phyloP scores from a whole-genome alignment of 495 filamentous ascomycete genomes.

The Sordaria brevicollis region DNA sequence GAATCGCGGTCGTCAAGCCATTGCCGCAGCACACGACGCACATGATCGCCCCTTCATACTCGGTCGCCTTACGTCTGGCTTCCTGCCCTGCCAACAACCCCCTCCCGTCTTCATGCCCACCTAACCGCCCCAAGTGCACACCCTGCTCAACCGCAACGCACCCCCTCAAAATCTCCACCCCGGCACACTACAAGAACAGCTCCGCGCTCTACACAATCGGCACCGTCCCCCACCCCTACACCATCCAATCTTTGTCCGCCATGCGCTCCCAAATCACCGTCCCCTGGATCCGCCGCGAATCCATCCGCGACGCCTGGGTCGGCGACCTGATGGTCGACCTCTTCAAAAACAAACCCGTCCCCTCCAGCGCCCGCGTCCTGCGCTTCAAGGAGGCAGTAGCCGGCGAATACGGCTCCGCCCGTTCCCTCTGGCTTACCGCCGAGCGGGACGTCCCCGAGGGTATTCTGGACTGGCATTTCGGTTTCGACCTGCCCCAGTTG shows the following conservation, averaged over 20 bases:
- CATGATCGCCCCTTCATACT: constrained; percentile 55
- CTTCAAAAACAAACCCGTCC: constrained; percentile 45
- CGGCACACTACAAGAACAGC: constrained; percentile 48
- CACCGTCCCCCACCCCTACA: constrained; percentile 85
- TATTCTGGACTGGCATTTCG: constrained; percentile 72
- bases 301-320: constrained; percentile 75
- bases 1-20: constrained; percentile 68
- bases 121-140: constrained; percentile 62
- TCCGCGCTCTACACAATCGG: constrained; percentile 67
- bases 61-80: constrained; percentile 61
- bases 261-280: constrained; percentile 44
- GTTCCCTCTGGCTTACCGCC: constrained; percentile 71
- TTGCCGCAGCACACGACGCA: constrained; percentile 60
- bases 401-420: constrained; percentile 41
- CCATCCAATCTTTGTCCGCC: constrained; percentile 50
- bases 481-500: constrained; percentile 66
- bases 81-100: constrained; percentile 62
- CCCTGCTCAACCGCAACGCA: constrained; percentile 52
- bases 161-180: constrained; percentile 47
- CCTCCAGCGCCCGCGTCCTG: constrained; percentile 54
- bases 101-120: constrained; percentile 70
- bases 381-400: constrained; percentile 78
- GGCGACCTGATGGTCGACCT: constrained; percentile 58
- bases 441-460: constrained; percentile 56
- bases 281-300: constrained; percentile 62